phyloP scores from a whole-genome alignment of 2,329 filamentous ascomycete genomes.

The Scedosporium aurantiacum region DNA sequence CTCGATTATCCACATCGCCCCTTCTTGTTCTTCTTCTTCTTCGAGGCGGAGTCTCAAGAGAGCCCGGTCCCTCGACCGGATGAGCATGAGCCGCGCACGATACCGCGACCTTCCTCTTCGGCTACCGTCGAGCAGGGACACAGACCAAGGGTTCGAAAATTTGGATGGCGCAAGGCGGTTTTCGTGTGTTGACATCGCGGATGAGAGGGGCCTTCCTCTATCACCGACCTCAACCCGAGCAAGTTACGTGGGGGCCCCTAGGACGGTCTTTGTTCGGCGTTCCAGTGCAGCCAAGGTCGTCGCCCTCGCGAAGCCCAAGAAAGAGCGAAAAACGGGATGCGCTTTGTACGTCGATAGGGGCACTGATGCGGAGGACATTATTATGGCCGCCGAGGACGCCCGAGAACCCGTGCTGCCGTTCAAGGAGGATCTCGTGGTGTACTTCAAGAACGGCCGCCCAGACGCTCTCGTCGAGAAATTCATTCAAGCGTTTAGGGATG shows the following conservation, averaged over 20 bases:
- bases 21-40: conserved; percentile 14
- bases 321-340: conserved; percentile 14
- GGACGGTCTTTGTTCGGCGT: conserved; percentile 19
- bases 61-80: conserved; percentile 27
- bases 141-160: conserved; percentile 7
- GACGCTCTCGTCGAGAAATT: conserved; percentile 34
- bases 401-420: conserved; percentile 43
- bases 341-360: conserved; percentile 27
- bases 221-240: not conserved
- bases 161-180: conserved; percentile 12
- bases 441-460: conserved; percentile 33
- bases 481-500: conserved; percentile 33
- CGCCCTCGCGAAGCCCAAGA: conserved; percentile 18
- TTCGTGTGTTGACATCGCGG: conserved; percentile 17
- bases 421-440: conserved; percentile 44
- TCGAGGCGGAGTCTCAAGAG: conserved; percentile 17
- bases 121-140: not conserved
- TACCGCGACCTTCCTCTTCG: conserved; percentile 16
- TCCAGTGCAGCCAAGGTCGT: conserved; percentile 16
- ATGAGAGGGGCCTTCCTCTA: conserved; percentile 7
- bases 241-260: not conserved
- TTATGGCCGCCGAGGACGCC: conserved; percentile 11
- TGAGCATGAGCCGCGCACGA: conserved; percentile 18
- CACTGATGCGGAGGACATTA: conserved; percentile 21
- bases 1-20: conserved; percentile 24